Conservation (phyloP, 2,329 filamentous ascomycete genomes). For the Meredithiella fracta region DNA sequence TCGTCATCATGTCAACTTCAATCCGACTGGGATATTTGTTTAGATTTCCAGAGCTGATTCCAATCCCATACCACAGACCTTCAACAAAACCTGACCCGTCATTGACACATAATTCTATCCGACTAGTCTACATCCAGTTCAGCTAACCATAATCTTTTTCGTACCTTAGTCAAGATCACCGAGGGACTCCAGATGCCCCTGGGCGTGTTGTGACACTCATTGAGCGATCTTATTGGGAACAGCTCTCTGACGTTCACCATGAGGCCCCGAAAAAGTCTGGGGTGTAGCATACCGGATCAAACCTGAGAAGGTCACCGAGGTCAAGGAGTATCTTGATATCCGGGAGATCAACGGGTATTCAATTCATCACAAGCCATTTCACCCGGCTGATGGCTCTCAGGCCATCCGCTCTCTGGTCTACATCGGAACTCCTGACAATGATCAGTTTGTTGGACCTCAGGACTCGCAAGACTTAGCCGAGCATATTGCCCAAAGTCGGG, state of each 20-base stretch:
- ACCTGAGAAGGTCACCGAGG: conserved; percentile 54
- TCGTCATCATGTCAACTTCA: too few relatives aligned
- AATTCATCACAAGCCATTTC: conserved; percentile 78
- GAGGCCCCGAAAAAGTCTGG: conserved; percentile 58
- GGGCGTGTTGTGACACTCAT: conserved; percentile 91
- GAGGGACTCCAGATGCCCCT: conserved; percentile 73
- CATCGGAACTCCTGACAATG: conserved; percentile 84
- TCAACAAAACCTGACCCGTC: not conserved
- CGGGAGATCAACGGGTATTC: conserved; percentile 95
- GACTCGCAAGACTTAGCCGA: conserved; percentile 60
- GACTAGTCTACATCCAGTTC: not conserved
- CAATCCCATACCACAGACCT: too few relatives aligned
- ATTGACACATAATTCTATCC: not conserved
- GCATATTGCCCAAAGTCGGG: conserved; percentile 60
- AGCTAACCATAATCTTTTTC: conserved; percentile 1
- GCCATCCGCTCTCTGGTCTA: conserved; percentile 56
- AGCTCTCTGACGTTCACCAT: conserved; percentile 50
- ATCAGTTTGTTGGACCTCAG: conserved; percentile 77
- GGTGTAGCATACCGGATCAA: conserved; percentile 82
- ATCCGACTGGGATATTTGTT: too few relatives aligned
- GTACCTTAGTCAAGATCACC: conserved; percentile 70
- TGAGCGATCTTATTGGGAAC: conserved; percentile 66
- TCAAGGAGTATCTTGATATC: conserved; percentile 82
- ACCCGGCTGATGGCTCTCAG: conserved; percentile 32
- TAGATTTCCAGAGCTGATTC: too few relatives aligned